Base-by-base conservation (phyloP, 768 basidiomycete species). In the Hypholoma sublateritium region DNA sequence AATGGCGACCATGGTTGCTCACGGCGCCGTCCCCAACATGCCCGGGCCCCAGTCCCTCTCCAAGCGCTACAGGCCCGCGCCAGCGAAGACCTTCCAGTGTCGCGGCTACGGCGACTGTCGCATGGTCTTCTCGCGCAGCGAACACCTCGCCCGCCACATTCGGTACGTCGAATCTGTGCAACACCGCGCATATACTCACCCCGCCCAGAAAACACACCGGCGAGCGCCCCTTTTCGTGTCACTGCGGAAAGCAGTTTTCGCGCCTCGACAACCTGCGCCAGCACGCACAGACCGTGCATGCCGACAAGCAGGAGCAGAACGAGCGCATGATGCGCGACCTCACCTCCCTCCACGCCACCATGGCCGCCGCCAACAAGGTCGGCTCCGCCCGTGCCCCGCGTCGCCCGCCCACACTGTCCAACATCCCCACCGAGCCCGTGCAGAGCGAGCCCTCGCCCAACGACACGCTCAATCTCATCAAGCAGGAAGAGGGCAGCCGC, bases 201-300 rank as follows among this genome's bases (percentile, higher is more conserved):
- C 16, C 54, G 50, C 48, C 13, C 74, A 98, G 95, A 63, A 98
- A 98, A 82, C 96, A 98, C 73, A 98, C 96, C 4, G 96, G 96
- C 59, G 96, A 98, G 70, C 87, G 95, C 17, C 96, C 96, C 16
- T 98, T 98, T 73, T 84, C 87, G 39, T 98, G 96, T 67, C 95
- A 98, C 69, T 98, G 96, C 77, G 83, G 87, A 12, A 95, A 96
- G 72, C 89, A 95, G 62, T 98, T 98, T 69, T 95, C 93, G 5
- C 87, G 96, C 12, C 87, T 98, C 69, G 96, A 98, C 74, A 98
- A 98, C 68, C 83, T 98, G 2, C 87, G 96, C 45, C 96, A 98
- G 69, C 96, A 98, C 71, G 93, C 95, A 0, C 91, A 95, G 79
- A 96, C 95, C 5, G 95, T 97, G 1, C 96, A 98, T 66, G 87